These are phyloP conservation scores for Pisolithus marmoratus DNA, from an alignment of 768 basidiomycete species.

Conservation along the genomic window DNA sequence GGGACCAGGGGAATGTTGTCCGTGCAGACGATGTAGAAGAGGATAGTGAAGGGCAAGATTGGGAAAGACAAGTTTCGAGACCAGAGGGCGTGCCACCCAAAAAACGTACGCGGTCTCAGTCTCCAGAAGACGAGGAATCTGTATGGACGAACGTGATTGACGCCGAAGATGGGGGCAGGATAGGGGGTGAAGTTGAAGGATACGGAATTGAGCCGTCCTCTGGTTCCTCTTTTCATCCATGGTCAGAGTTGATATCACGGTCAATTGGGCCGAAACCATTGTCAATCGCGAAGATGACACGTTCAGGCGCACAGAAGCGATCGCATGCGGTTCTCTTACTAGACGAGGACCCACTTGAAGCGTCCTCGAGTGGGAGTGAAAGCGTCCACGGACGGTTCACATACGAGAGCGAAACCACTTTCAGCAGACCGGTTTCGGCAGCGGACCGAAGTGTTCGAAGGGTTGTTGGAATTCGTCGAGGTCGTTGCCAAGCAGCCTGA, in stretches of 20 bases:
- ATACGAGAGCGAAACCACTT: conserved; percentile 21
- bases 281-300: not conserved
- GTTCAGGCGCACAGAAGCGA: conserved; percentile 14
- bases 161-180: conserved; percentile 12
- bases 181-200: not conserved
- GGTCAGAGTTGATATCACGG: not conserved
- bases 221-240: not conserved
- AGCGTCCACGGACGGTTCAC: no score
- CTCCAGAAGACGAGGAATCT: conserved; percentile 33
- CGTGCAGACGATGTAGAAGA: not conserved
- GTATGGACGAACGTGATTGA: conserved; percentile 39
- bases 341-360: conserved; percentile 27
- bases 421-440: conserved; percentile 51
- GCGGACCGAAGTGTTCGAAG: conserved; percentile 67
- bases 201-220: no score
- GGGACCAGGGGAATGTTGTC: not conserved
- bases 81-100: conserved; percentile 29
- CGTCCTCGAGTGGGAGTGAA: conserved; percentile 19
- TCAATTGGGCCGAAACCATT: not conserved
- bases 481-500: conserved; percentile 62
- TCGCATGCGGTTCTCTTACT: conserved; percentile 16
- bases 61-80: not conserved
- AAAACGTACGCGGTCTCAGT: conserved; percentile 41
- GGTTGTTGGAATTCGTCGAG: conserved; percentile 56
- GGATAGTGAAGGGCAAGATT: not conserved